Conservation (phyloP, 305 asterid genomes). For the Fraxinus dipetala region DNA sequence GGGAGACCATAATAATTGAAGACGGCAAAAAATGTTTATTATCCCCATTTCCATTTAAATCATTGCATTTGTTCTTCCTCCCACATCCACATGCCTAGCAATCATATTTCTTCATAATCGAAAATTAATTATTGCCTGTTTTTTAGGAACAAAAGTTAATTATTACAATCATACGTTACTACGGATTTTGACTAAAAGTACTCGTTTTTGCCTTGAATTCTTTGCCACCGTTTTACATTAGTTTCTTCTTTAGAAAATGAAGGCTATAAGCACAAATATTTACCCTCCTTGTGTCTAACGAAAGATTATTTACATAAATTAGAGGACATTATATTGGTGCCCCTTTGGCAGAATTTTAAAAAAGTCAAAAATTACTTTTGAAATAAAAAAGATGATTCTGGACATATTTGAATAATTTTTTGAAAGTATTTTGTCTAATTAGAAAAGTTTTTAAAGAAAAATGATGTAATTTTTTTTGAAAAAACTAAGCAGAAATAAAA, state of each 20-base stretch:
- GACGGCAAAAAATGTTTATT: background rate
- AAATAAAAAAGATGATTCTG: no score
- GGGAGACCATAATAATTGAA: background rate
- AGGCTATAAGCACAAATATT: background rate
- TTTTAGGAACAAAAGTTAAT: background rate
- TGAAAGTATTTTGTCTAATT: no score
- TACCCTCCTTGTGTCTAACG: no score
- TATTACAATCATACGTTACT: background rate
- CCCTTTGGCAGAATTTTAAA: no score
- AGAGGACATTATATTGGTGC: no score
- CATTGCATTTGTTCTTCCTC: slow-evolving; percentile 22
- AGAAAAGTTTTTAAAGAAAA: no score
- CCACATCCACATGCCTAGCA: slow-evolving; percentile 12
- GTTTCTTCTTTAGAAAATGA: background rate
- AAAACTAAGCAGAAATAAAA: background rate
- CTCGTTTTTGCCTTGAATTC: background rate
- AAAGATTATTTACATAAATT: no score
- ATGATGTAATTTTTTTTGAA: background rate
- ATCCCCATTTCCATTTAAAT: slow-evolving; percentile 6
- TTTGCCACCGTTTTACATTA: background rate
- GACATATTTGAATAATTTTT: no score
- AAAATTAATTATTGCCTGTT: background rate
- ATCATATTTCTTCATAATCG: background rate
- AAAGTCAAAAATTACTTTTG: no score
- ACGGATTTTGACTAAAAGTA: background rate